Evolutionary conservation across 2,329 filamentous ascomycete genomes (phyloP), one percentile per base, ranked within the genome.

Genomic region (Penicillium decumbens): DNA sequence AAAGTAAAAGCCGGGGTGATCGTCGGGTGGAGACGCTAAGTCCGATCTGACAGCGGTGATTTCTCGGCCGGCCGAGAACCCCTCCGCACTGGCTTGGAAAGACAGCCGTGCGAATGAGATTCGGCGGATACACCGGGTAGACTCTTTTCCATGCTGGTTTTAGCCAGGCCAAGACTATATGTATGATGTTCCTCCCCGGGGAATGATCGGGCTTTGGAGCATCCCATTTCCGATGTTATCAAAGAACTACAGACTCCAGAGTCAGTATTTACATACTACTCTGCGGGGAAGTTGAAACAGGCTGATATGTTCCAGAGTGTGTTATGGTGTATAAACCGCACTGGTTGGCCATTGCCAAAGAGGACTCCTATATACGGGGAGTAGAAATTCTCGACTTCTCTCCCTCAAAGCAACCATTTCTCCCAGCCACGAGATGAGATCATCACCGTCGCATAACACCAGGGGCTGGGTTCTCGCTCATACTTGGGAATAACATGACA

Each of bases 401-500:
- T 37, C 33, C 33, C 8, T 9, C 28, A 29, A 29, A 12, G 10
- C 9, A 29, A 29, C 28, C 20, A 4, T 23, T 23, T 13, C 4
- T 12, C 28, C 4, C 28, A 12, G 28, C 10, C 4, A 29, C 10
- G 10, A 29, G 28, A 13, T 12, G 28, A 4, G n/a, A 18, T 7
- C 27, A 28, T 37, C 27, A 24, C 20, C 9, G 1, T 37, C 15
- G 41, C 23, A 27, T 13, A n/a, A 23, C 4, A 47, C 43, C 56
- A 1, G 44, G 43, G 13, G 43, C 28, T 1, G 57, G 51, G 2
- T 45, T 29, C 9, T 43, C 58, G 25, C 53, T 57, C 61, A 67
- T 64, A 25, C 50, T 67, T 12, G 66, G 66, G 46, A 69, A 69
- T 28, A 67, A 50, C 66, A 69, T 69, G 29, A 68, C 66, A 37